phyloP scores from a whole-genome alignment of 225 moss, liverwort and hornwort genomes.

The Thuidium tamariscinum region DNA sequence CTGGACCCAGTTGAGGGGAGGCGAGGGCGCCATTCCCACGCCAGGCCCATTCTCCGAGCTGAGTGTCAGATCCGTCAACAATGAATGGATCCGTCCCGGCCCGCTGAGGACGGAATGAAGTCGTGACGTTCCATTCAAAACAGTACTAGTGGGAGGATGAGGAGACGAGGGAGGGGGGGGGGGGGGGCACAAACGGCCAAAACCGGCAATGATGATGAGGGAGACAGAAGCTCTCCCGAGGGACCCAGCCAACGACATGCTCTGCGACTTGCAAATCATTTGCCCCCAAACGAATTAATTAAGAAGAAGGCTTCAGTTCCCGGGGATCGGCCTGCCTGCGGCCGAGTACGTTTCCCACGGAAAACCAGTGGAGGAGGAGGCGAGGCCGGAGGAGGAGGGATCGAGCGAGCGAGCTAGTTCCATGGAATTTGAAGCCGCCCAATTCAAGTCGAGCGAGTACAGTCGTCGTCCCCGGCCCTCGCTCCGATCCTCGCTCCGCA shows the following conservation, averaged over 20 bases:
- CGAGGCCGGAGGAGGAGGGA: too few species aligned
- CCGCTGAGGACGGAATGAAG: background rate
- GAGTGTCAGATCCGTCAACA: slow-evolving; percentile 3
- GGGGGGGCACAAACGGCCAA: slow-evolving; percentile 28
- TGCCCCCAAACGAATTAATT: background rate
- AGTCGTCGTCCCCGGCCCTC: too few species aligned
- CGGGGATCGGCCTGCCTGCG: background rate
- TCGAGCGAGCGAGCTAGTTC: too few species aligned
- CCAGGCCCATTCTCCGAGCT: background rate
- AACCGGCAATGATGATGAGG: background rate
- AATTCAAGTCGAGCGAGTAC: background rate
- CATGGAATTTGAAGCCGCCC: background rate
- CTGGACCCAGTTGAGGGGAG: background rate
- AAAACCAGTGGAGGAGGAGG: background rate
- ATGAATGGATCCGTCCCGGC: background rate
- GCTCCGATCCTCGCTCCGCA: background rate
- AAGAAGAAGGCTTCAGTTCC: background rate
- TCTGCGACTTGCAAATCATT: background rate
- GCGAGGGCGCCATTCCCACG: background rate
- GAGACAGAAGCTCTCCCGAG: background rate
- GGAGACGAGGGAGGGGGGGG: slow-evolving; percentile 16
- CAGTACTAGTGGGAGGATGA: background rate
- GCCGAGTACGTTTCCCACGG: background rate
- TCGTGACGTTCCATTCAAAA: background rate
- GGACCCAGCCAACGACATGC: background rate